A percentile compares a stretch with the other conserved stretches of the same genome.
Conservation (phyloP, 371 early-diverging fungal genomes). For the Lichtheimia corymbifera region DNA sequence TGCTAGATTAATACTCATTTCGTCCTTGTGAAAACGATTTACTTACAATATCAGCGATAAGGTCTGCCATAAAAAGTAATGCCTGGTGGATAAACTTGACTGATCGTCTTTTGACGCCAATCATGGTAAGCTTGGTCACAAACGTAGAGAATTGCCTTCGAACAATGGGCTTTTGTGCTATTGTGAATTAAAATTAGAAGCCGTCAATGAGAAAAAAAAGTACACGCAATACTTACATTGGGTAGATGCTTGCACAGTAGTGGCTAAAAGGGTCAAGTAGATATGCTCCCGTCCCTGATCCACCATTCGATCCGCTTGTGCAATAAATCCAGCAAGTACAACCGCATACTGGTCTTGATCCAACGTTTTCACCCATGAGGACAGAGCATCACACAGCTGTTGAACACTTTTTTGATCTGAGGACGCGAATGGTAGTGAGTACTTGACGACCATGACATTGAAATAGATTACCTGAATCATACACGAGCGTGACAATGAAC, state of each 20-base stretch:
- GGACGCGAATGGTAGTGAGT: not conserved
- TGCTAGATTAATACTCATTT: not conserved
- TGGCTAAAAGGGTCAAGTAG: not conserved
- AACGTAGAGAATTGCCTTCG: conserved; percentile 43
- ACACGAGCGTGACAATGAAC: conserved; percentile 30
- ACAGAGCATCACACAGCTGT: conserved; percentile 23
- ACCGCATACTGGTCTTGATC: conserved; percentile 30
- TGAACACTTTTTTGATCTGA: conserved; percentile 17
- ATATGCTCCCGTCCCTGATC: conserved; percentile 5
- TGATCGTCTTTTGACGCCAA: conserved; percentile 37
- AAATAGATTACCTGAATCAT: conserved; percentile 6
- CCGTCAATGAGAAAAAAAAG: too few species aligned
- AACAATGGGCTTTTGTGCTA: conserved; percentile 41
- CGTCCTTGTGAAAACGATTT: not conserved
- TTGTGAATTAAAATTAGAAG: too few species aligned
- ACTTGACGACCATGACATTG: not conserved
- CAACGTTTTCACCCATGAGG: conserved; percentile 28
- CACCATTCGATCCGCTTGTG: conserved; percentile 19
- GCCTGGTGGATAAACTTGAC: conserved; percentile 33
- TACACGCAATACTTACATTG: too few species aligned
- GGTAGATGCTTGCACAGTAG: not conserved
- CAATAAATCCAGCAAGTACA: conserved; percentile 24
- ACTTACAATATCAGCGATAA: conserved; percentile 27
- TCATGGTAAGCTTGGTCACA: conserved; percentile 34
- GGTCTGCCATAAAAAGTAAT: conserved; percentile 35